These are phyloP conservation scores for Xylaria castorea DNA, from an alignment of 495 filamentous ascomycete genomes.

Conservation along the genomic window DNA sequence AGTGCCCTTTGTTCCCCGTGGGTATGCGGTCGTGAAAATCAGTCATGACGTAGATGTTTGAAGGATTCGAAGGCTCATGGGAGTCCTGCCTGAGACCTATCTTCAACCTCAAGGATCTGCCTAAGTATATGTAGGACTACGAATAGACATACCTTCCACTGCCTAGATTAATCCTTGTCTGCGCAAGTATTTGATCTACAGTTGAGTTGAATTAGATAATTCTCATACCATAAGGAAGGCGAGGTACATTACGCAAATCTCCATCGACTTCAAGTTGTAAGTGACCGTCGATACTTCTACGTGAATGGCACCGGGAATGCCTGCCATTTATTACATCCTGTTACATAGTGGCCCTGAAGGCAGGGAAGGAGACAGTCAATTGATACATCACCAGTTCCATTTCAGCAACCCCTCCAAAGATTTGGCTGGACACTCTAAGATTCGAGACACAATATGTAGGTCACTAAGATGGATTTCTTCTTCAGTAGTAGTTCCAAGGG, in stretches of 20 bases:
- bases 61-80: neutral
- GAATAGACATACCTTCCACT: neutral
- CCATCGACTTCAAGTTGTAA: neutral
- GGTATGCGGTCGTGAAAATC: neutral
- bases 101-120: neutral
- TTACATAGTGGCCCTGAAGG: neutral
- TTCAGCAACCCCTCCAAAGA: conserved; percentile 12
- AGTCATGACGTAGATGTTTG: neutral
- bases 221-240: neutral
- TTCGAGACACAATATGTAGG: conserved; percentile 38
- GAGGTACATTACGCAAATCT: neutral
- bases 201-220: neutral
- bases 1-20: conserved; percentile 13
- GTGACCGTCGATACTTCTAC: conserved; percentile 14
- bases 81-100: neutral
- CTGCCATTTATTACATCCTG: neutral
- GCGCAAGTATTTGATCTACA: neutral
- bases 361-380: conserved; percentile 33
- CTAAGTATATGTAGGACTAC: neutral
- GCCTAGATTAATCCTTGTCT: neutral
- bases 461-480: conserved; percentile 41
- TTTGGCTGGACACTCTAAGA: neutral
- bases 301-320: neutral
- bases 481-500: conserved; percentile 38
- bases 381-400: conserved; percentile 20